Base-by-base conservation (phyloP, 2,329 filamentous ascomycete genomes). In the Botrytis aclada region DNA sequence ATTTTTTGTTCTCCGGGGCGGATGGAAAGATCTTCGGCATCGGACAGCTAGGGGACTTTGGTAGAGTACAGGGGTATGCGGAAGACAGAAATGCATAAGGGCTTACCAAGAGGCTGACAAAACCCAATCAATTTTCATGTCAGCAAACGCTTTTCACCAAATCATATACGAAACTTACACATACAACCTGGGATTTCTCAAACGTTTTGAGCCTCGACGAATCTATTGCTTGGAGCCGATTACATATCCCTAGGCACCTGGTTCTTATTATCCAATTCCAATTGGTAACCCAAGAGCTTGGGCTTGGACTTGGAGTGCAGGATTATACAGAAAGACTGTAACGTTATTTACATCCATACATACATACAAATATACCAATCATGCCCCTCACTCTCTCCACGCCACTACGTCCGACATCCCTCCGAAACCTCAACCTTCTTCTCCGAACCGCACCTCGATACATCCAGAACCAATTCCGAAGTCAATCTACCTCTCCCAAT, bases 341-440 rank as follows among this genome's bases (percentile, higher is more conserved):
- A 29, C 51, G 29, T 29, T 54, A 54, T 56, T 56, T 29, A 29
- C n/a, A 51, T 47, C 32, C n/a, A 29, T 58, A 41, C n/a, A 20
- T 58, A 43, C 32, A 47, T 10, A 58, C 61, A 67, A 60, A 54
- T 9, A 72, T 63, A 39, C 39, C 39, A 47, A 73, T 58, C 69
- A 58, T 65, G 58, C 39, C 41, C 65, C 47, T 69, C 62, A 32
- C 71, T 61, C 72, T 74, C 63, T 58, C 74, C 32, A 63, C 74
- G 58, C 73, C 75, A 45, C 74, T 79, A 62, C 76, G 74, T 51
- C 74, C 74, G 34, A 78, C 79, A 47, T 79, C 79, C 34, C 71
- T 80, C 63, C 77, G 79, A 51, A 80, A 79, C 66, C 74, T 80
- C 54, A 76, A 75, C 39, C 77, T 79, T 16, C 77, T 81, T 69